A percentile compares a stretch with the other conserved stretches of the same genome.
Evolutionary conservation across 2,329 filamentous ascomycete species (phyloP).

Genomic region (Taxawa tesnikishii): DNA sequence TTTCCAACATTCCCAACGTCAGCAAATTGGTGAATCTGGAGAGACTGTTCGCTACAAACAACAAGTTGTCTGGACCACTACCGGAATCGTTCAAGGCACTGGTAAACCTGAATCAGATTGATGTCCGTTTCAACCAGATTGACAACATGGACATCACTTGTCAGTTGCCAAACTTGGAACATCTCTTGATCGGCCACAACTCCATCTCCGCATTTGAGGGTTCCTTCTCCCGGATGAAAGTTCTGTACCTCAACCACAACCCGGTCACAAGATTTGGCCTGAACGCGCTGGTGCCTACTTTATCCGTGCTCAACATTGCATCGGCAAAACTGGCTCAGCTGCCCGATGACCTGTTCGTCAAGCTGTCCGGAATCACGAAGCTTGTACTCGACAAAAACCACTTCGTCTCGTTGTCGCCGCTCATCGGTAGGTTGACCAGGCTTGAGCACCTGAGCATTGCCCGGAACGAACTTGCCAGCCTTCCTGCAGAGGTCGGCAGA

Average conservation of each 20-base stretch:
- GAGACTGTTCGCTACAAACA: conserved; percentile 90
- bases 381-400: conserved; percentile 90
- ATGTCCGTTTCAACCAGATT: conserved; percentile 87
- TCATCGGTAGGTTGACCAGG: conserved; percentile 71
- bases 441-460: conserved; percentile 90
- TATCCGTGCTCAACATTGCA: conserved; percentile 80
- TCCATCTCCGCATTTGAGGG: conserved; percentile 80
- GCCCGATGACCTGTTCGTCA: conserved; percentile 73
- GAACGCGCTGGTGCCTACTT: conserved; percentile 58
- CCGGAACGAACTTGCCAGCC: conserved; percentile 72
- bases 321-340: conserved; percentile 85
- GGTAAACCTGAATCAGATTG: conserved; percentile 71
- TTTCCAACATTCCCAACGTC: conserved; percentile 66
- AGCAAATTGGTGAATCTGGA: conserved; percentile 70
- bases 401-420: conserved; percentile 75
- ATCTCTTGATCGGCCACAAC: conserved; percentile 85
- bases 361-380: conserved; percentile 76
- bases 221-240: conserved; percentile 72
- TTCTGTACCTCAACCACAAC: conserved; percentile 84
- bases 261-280: conserved; percentile 91
- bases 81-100: conserved; percentile 57
- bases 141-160: conserved; percentile 80
- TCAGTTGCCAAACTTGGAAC: conserved; percentile 73
- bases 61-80: conserved; percentile 65
- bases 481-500: conserved; percentile 81